These are phyloP conservation scores for Gossypium anomalum DNA, from an alignment of 345 rosid genomes.

Conservation along the genomic window DNA sequence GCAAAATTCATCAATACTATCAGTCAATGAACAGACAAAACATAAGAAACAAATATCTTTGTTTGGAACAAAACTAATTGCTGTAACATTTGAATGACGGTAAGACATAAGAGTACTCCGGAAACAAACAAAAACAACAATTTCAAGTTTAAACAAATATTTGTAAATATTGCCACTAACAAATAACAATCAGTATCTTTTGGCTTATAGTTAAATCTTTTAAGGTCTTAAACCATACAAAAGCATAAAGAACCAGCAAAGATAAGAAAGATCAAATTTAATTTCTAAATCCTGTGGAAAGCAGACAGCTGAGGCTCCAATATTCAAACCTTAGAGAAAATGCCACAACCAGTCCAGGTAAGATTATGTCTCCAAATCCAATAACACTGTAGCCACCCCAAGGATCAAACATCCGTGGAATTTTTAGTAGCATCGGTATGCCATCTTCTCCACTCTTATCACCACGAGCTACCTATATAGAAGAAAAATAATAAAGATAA, in stretches of 20 bases:
- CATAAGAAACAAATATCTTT: background rate
- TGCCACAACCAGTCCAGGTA: conserved; percentile 89
- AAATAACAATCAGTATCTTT: background rate
- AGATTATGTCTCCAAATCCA: conserved; percentile 95
- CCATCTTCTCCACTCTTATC: conserved; percentile 95
- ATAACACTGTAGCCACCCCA: conserved; percentile 99
- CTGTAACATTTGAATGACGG: background rate
- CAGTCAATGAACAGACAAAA: background rate
- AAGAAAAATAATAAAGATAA: background rate
- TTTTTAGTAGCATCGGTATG: conserved; percentile 91
- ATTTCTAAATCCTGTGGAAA: background rate
- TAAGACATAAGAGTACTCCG: background rate
- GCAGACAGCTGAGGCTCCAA: background rate
- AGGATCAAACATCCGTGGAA: conserved; percentile 97
- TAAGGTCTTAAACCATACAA: background rate
- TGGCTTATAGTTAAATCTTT: background rate
- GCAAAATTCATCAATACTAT: conserved; percentile 17
- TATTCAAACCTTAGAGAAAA: conserved; percentile 69
- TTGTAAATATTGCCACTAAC: background rate
- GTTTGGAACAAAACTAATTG: background rate
- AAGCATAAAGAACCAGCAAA: conserved; percentile 1
- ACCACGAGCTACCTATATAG: conserved; percentile 88
- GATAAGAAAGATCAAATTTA: conserved; percentile 4
- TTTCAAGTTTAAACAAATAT: background rate
- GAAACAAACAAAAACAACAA: background rate